Conservation (phyloP, 441 rosid species). For the Corymbia calophylla region DNA sequence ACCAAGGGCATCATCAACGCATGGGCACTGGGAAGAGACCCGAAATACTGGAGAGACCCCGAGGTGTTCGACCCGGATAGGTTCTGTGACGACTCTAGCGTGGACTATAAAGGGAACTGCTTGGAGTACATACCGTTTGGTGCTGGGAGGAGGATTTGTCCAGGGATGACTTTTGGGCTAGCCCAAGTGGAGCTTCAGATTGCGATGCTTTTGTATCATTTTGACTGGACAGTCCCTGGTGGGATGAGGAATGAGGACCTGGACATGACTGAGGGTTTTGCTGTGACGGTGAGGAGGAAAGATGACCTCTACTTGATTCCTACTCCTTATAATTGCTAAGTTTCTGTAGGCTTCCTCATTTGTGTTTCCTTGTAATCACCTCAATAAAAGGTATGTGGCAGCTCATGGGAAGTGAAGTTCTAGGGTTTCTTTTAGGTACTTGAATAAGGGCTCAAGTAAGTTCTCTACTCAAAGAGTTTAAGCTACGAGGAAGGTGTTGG, state of each 20-base stretch:
- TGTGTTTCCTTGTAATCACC: not conserved
- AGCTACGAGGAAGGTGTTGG: not conserved
- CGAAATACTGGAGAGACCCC: not conserved
- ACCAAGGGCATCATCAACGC: not conserved
- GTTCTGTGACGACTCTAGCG: not conserved
- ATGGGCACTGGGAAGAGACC: not conserved
- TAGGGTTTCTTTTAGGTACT: not conserved
- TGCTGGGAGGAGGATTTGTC: not conserved
- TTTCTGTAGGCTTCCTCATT: not conserved
- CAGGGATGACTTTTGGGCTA: not conserved
- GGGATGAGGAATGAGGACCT: not conserved
- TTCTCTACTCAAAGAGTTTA: not conserved
- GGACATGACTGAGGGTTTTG: conserved; percentile 1
- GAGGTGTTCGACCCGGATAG: not conserved
- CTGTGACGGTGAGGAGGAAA: not conserved
- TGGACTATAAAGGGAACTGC: not conserved
- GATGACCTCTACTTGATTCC: not conserved
- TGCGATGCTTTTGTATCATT: not conserved
- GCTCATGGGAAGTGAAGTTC: not conserved
- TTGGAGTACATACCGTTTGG: not conserved
- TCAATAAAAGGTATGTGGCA: not conserved
- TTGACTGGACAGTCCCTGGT: not conserved
- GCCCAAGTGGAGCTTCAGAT: not conserved
- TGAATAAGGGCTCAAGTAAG: not conserved
- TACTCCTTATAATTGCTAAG: not conserved